Evolutionary conservation across 768 basidiomycete genomes (phyloP).

Genomic region (Imleria badia): DNA sequence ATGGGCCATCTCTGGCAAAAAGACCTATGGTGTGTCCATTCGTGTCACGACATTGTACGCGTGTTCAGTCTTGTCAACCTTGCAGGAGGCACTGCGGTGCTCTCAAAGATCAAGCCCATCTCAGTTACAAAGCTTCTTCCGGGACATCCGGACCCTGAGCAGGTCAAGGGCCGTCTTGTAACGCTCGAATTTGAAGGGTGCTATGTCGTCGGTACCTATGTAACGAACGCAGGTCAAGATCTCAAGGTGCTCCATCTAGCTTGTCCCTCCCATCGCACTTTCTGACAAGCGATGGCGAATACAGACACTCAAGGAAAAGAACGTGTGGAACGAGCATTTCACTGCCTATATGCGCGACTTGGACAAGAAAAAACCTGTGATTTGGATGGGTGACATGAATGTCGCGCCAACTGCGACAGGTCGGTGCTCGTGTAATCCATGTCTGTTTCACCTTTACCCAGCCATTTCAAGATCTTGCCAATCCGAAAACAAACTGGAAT

Average conservation of each 20-base stretch:
- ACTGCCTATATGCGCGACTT: slow-evolving; percentile 67
- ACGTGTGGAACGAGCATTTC: slow-evolving; percentile 79
- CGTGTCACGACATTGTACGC: neutral
- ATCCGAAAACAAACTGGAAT: slow-evolving; percentile 79
- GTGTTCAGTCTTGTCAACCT: slow-evolving; percentile 1
- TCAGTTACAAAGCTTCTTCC: slow-evolving; percentile 67
- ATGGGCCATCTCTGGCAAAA: slow-evolving; percentile 78
- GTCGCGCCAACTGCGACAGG: slow-evolving; percentile 79
- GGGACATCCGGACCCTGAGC: slow-evolving; percentile 62
- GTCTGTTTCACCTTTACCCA: neutral
- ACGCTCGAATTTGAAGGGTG: slow-evolving; percentile 75
- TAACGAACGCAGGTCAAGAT: slow-evolving; percentile 76
- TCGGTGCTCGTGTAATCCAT: slow-evolving; percentile 22
- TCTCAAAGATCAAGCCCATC: slow-evolving; percentile 75
- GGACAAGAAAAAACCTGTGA: slow-evolving; percentile 78
- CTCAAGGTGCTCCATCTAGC: slow-evolving; percentile 54
- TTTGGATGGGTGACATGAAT: slow-evolving; percentile 88
- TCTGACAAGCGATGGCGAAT: neutral
- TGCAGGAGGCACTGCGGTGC: slow-evolving; percentile 78
- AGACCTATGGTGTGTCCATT: slow-evolving; percentile 63
- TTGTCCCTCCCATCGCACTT: neutral
- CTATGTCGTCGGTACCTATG: slow-evolving; percentile 79
- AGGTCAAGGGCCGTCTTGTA: slow-evolving; percentile 74
- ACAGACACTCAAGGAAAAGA: slow-evolving; percentile 75
- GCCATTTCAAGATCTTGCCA: slow-evolving; percentile 54